Conservation (phyloP, 2,329 filamentous ascomycete genomes). For the Achaetomium macrosporum region DNA sequence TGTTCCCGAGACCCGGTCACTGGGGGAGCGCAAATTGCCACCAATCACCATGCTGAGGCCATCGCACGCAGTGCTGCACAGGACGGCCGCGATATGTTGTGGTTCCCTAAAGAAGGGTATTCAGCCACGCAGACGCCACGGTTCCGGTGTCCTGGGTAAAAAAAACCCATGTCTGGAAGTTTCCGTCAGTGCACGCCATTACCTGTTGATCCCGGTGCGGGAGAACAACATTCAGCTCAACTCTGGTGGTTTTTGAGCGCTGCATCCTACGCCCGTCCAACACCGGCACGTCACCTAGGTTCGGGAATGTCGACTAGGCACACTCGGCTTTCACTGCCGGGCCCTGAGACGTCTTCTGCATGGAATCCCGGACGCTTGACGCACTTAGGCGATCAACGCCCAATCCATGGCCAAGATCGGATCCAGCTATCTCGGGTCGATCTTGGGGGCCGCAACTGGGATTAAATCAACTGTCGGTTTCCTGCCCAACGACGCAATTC, state of each 20-base stretch:
- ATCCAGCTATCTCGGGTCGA: constrained; percentile 18
- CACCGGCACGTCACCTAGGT: constrained; percentile 14
- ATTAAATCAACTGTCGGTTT: constrained; percentile 15
- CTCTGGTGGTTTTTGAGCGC: background rate
- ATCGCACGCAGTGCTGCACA: background rate
- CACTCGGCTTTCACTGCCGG: constrained; percentile 10
- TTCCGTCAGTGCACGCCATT: background rate
- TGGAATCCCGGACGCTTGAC: constrained; percentile 9
- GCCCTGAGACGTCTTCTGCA: constrained; percentile 15
- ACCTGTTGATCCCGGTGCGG: constrained; percentile 11
- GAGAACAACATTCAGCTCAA: background rate
- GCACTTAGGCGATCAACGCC: constrained; percentile 16
- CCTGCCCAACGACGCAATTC: constrained; percentile 21
- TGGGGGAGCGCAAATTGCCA: background rate
- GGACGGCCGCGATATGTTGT: constrained; percentile 11
- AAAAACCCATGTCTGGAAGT: background rate
- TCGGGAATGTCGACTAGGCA: background rate
- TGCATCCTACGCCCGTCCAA: constrained; percentile 5
- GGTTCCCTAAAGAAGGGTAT: constrained; percentile 5
- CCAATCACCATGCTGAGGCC: constrained; percentile 20
- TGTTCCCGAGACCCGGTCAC: constrained; percentile 9
- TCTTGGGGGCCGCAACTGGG: constrained; percentile 15
- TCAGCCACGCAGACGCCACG: constrained; percentile 18
- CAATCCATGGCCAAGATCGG: constrained; percentile 17
- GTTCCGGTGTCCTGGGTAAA: constrained; percentile 15